phyloP scores from a whole-genome alignment of 2,329 filamentous ascomycete genomes.

The Aspergillus jensenii region DNA sequence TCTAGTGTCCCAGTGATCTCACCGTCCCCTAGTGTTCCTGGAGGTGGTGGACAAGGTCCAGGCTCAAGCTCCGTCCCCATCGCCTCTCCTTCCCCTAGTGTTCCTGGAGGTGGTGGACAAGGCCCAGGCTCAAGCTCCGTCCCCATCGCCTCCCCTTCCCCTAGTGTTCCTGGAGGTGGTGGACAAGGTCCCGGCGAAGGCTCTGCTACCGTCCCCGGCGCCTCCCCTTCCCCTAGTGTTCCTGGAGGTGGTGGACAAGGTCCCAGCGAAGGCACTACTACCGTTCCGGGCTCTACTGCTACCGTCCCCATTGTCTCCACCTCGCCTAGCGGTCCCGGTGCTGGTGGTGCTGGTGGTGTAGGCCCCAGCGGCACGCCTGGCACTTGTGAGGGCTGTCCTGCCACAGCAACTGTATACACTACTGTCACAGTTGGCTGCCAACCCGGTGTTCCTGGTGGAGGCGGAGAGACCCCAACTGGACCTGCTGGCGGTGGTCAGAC shows the following conservation, averaged over 20 bases:
- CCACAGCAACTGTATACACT: background rate
- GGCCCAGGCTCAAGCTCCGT: too few relatives aligned
- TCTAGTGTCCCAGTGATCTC: slow-evolving; percentile 8
- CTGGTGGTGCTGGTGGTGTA: background rate
- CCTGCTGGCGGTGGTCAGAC: background rate
- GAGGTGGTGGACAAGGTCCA: slow-evolving; percentile 2
- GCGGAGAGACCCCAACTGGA: background rate
- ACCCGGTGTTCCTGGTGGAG: background rate
- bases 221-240: too few relatives aligned
- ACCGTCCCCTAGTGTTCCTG: slow-evolving; percentile 8
- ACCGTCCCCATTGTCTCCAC: background rate
- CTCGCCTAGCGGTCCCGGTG: background rate
- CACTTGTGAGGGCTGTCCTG: background rate
- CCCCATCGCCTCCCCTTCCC: too few relatives aligned
- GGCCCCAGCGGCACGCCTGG: background rate
- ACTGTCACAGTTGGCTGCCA: background rate
- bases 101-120: too few relatives aligned
- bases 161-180: too few relatives aligned
- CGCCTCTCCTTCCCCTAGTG: too few relatives aligned
- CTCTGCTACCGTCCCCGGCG: too few relatives aligned
- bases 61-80: background rate
- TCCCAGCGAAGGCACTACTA: background rate
- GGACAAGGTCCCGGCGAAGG: too few relatives aligned
- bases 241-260: too few relatives aligned
- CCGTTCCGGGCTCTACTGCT: background rate